Conservation (phyloP, 768 basidiomycete species). For the Kwoniella bestiolae region DNA sequence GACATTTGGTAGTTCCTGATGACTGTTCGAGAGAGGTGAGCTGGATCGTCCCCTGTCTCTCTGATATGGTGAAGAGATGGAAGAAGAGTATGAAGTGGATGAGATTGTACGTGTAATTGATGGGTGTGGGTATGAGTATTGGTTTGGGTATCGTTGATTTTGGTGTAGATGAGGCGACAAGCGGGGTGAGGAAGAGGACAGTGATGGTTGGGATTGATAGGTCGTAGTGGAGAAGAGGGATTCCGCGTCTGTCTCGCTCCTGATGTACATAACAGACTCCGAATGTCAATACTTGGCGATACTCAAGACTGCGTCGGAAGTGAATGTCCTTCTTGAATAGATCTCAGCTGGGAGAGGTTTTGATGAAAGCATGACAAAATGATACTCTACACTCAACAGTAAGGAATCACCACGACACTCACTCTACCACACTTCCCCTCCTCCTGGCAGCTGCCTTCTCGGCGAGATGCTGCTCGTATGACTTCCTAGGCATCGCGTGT, state of each 20-base stretch:
- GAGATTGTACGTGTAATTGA: conserved; percentile 5
- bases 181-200: conserved; percentile 14
- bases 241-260: conserved; percentile 48
- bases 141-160: too few relatives aligned
- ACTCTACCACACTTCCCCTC: conserved; percentile 29
- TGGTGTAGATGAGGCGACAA: not conserved
- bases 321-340: too few relatives aligned
- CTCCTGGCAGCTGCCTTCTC: conserved; percentile 18
- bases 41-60: not conserved
- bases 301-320: too few relatives aligned
- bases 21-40: not conserved
- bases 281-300: too few relatives aligned
- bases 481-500: conserved; percentile 30
- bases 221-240: conserved; percentile 41
- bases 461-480: conserved; percentile 31
- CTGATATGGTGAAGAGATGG: conserved; percentile 4
- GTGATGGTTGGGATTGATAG: conserved; percentile 24
- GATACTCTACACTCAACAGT: not conserved
- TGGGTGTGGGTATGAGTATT: not conserved
- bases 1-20: not conserved
- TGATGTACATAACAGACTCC: too few relatives aligned
- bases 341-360: too few relatives aligned
- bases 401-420: conserved; percentile 12
- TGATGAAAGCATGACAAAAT: too few relatives aligned
- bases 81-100: conserved; percentile 17